Evolutionary conservation across 768 basidiomycete species (phyloP).

Genomic region (Lyophyllum shimeji): DNA sequence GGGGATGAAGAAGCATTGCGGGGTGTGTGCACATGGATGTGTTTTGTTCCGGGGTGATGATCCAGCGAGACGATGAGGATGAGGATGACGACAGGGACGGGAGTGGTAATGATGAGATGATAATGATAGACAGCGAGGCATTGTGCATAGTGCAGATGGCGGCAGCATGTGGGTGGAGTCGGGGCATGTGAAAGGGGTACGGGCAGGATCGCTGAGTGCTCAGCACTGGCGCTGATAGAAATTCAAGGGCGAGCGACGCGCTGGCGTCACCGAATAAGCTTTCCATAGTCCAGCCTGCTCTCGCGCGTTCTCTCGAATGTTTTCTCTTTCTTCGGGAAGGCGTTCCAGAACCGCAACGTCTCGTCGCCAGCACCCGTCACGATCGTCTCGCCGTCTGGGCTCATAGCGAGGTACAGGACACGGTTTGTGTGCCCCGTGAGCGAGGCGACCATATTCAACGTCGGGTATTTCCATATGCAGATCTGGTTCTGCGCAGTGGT

Average conservation of each 20-base stretch:
- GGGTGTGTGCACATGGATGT: background rate
- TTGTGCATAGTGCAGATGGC: background rate
- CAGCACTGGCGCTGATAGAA: background rate
- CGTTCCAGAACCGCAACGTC: constrained; percentile 96
- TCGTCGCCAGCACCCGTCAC: constrained; percentile 98
- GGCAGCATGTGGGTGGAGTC: background rate
- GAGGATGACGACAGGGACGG: background rate
- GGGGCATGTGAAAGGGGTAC: background rate
- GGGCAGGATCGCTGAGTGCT: no score
- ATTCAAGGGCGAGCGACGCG: background rate
- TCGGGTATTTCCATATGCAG: constrained; percentile 93
- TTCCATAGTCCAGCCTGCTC: constrained; percentile 49
- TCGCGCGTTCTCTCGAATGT: constrained; percentile 36
- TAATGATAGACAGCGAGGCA: constrained; percentile 1
- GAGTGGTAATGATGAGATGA: background rate
- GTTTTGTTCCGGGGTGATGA: background rate
- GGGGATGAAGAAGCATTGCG: constrained; percentile 1
- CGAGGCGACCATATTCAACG: constrained; percentile 91
- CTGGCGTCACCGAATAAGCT: constrained; percentile 39
- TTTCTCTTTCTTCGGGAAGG: constrained; percentile 78
- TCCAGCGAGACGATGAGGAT: background rate
- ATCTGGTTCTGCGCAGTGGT: constrained; percentile 96
- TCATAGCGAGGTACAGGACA: constrained; percentile 96
- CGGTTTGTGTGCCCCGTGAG: constrained; percentile 94
- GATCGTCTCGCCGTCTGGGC: constrained; percentile 95